phyloP scores from a whole-genome alignment of 1,284 basidiomycete genomes.

The Marasmius sp. region DNA sequence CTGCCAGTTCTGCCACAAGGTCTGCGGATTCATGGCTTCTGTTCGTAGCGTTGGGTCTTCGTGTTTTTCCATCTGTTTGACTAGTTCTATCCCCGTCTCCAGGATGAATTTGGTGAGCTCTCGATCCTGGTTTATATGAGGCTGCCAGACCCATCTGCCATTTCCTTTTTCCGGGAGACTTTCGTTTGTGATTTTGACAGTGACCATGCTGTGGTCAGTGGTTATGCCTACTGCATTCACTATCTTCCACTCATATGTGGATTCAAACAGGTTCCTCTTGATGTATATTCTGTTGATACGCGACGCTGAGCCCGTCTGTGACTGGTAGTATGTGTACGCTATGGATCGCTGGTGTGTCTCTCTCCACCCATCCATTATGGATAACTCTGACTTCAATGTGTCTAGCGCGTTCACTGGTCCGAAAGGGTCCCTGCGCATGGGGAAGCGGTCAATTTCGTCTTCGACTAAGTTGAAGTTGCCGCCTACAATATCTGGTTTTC shows the following conservation, averaged over 20 bases:
- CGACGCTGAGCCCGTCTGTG: constrained; percentile 12
- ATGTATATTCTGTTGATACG: constrained; percentile 31
- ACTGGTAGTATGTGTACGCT: constrained; percentile 22
- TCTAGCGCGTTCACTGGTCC: constrained; percentile 12
- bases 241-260: constrained; percentile 17
- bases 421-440: constrained; percentile 9
- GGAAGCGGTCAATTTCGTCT: constrained; percentile 15
- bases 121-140: constrained; percentile 19
- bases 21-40: constrained; percentile 9
- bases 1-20: constrained; percentile 7
- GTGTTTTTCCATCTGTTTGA: background rate
- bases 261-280: background rate
- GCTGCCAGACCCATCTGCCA: constrained; percentile 23
- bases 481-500: constrained; percentile 11
- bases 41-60: background rate
- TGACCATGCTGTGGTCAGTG: constrained; percentile 22
- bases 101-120: constrained; percentile 3
- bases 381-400: constrained; percentile 14
- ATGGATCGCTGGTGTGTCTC: constrained; percentile 19
- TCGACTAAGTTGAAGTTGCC: constrained; percentile 21
- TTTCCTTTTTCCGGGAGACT: constrained; percentile 21
- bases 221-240: background rate
- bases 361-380: constrained; percentile 30
- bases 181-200: constrained; percentile 12
- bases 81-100: constrained; percentile 2